phyloP scores from a whole-genome alignment of 495 filamentous ascomycete genomes.

The Aeminium ludgeri region DNA sequence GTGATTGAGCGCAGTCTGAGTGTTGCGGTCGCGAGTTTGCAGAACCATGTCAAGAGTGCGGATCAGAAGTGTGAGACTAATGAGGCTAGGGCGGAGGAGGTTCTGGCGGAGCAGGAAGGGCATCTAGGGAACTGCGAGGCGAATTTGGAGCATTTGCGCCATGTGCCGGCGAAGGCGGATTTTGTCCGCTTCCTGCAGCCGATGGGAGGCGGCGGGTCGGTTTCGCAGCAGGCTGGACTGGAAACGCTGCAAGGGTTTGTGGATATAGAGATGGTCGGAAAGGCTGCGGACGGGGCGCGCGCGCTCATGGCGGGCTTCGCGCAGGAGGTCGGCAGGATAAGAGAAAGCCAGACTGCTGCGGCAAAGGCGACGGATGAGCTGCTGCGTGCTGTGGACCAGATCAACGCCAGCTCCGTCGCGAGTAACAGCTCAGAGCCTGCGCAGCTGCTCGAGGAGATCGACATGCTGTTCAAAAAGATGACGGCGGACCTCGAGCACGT shows the following conservation, averaged over 20 bases:
- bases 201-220: no score
- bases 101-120: conserved; percentile 51
- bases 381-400: conserved; percentile 23
- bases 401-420: conserved; percentile 16
- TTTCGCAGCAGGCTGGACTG: conserved; percentile 7
- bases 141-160: conserved; percentile 43
- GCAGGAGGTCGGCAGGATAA: conserved; percentile 35
- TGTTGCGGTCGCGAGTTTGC: conserved; percentile 65
- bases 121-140: conserved; percentile 52
- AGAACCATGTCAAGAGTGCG: conserved; percentile 55
- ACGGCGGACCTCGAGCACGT: conserved; percentile 73
- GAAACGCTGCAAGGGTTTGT: conserved; percentile 55
- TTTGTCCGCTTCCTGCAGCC: conserved; percentile 32
- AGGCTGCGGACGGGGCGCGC: conserved; percentile 34
- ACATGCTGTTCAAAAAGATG: conserved; percentile 70
- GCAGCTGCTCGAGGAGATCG: conserved; percentile 64
- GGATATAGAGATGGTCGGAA: conserved; percentile 45
- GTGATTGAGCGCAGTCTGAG: conserved; percentile 56
- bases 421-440: conserved; percentile 31
- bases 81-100: conserved; percentile 52
- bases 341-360: conserved; percentile 35
- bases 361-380: conserved; percentile 37
- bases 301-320: conserved; percentile 34
- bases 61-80: conserved; percentile 59
- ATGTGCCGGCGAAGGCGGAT: conserved; percentile 43